phyloP scores from a whole-genome alignment of 345 rosid species.

The Lepidium didymum region DNA sequence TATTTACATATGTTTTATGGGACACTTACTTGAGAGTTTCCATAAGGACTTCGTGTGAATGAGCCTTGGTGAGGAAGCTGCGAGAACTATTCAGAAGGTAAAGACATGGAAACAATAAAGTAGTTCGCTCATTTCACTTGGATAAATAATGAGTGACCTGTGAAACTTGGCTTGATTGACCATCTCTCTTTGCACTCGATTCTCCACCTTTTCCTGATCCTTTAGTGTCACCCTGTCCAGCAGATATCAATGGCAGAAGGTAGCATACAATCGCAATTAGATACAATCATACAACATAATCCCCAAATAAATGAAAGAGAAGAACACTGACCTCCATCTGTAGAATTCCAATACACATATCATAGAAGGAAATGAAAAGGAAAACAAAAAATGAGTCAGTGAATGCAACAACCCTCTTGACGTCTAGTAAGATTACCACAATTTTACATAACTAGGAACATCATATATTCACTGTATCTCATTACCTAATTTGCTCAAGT shows the following conservation, averaged over 20 bases:
- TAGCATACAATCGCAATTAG: constrained; percentile 8
- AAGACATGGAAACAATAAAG: background rate
- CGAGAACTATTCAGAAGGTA: constrained; percentile 14
- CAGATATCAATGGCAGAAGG: background rate
- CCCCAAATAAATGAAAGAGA: background rate
- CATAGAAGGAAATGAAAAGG: constrained; percentile 9
- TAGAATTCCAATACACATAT: constrained; percentile 21
- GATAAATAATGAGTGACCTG: constrained; percentile 39
- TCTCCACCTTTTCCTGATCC: constrained; percentile 73
- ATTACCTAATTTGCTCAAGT: background rate
- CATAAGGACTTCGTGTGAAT: constrained; percentile 42
- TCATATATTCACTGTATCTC: background rate
- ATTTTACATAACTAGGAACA: background rate
- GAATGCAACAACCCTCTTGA: background rate
- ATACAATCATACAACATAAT: background rate
- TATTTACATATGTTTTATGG: background rate
- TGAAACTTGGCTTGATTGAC: constrained; percentile 34
- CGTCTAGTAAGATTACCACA: background rate
- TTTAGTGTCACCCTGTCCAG: constrained; percentile 64
- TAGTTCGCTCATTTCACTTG: background rate
- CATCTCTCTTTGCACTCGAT: constrained; percentile 43
- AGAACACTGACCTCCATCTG: constrained; percentile 75
- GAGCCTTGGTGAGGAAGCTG: constrained; percentile 58
- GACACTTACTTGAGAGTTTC: constrained; percentile 45
- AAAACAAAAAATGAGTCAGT: background rate